phyloP scores from a whole-genome alignment of 805 yeast genomes.

The Scheffersomyces lignosus region DNA sequence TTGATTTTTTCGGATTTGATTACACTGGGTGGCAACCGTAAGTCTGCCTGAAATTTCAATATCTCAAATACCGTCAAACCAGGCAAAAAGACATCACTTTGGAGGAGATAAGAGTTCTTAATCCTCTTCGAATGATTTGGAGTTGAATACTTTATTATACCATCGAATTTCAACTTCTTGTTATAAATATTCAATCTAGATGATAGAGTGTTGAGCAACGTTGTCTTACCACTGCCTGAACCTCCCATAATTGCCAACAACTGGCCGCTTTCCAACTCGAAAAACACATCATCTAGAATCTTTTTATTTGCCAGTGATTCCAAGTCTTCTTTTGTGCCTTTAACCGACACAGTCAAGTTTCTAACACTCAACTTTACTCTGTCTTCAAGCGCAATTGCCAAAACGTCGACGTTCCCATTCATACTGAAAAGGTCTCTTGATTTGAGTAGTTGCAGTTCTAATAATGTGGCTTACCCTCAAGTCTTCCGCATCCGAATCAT shows the following conservation, averaged over 20 bases:
- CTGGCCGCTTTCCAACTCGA: conserved; percentile 17
- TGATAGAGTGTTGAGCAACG: conserved; percentile 24
- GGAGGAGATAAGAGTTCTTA: conserved; percentile 24
- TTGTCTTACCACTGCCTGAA: conserved; percentile 28
- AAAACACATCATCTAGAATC: conserved; percentile 20
- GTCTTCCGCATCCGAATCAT: too few species aligned
- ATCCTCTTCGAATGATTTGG: conserved; percentile 6
- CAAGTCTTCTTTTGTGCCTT: background rate
- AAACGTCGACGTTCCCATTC: conserved; percentile 1
- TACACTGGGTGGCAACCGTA: conserved; percentile 18
- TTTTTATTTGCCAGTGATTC: background rate
- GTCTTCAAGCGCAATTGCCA: conserved; percentile 2
- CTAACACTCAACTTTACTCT: conserved; percentile 12
- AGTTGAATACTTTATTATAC: conserved; percentile 15
- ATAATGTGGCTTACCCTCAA: too few species aligned
- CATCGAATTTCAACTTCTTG: conserved; percentile 15
- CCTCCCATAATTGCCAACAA: conserved; percentile 32
- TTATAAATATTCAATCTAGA: conserved; percentile 17
- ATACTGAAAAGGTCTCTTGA: too few species aligned
- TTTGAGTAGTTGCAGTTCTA: too few species aligned
- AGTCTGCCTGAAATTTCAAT: conserved; percentile 22
- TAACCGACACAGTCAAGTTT: conserved; percentile 9
- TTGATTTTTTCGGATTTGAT: conserved; percentile 10
- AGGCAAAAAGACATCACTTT: conserved; percentile 22
- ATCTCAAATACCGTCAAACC: conserved; percentile 25